A percentile compares a stretch with the other conserved stretches of the same genome.
These are phyloP conservation scores for Canavalia gladiata DNA, from an alignment of 306 rosid genomes.

Conservation along the genomic window DNA sequence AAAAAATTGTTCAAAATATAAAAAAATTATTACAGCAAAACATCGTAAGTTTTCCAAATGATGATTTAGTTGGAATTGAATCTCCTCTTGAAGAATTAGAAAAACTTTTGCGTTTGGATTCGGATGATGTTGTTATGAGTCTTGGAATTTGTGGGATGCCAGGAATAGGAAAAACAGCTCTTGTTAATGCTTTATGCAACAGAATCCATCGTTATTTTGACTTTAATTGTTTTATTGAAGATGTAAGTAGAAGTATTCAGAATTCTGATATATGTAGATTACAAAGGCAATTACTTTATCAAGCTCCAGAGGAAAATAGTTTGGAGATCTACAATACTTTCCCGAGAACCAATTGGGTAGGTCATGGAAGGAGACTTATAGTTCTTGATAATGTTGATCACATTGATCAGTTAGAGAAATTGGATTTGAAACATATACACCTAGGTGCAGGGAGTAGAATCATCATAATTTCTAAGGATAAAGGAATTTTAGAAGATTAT, in stretches of 20 bases:
- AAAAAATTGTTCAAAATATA: too few relatives aligned
- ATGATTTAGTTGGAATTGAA: too few relatives aligned
- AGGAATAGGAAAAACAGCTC: slow-evolving; percentile 30
- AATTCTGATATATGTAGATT: background rate
- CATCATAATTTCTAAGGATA: slow-evolving; percentile 21
- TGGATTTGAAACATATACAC: background rate
- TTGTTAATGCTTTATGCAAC: background rate
- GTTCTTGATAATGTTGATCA: slow-evolving; percentile 37
- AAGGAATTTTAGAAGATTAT: background rate
- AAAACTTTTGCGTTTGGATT: slow-evolving; percentile 8
- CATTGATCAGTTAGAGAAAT: background rate
- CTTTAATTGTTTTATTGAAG: slow-evolving; percentile 1
- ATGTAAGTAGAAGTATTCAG: background rate
- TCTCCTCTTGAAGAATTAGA: background rate
- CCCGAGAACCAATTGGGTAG: background rate
- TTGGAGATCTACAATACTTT: background rate
- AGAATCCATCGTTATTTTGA: background rate
- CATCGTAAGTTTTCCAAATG: too few relatives aligned
- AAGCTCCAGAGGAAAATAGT: background rate
- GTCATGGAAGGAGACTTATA: background rate
- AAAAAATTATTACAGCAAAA: background rate
- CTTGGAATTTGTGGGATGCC: slow-evolving; percentile 35
- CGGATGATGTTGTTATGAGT: background rate
- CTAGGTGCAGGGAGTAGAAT: slow-evolving; percentile 22
- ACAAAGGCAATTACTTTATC: background rate